A percentile compares a stretch with the other conserved stretches of the same genome.
Evolutionary conservation across 2,329 filamentous ascomycete genomes (phyloP).

Genomic region (Paracamarosporium sp.): DNA sequence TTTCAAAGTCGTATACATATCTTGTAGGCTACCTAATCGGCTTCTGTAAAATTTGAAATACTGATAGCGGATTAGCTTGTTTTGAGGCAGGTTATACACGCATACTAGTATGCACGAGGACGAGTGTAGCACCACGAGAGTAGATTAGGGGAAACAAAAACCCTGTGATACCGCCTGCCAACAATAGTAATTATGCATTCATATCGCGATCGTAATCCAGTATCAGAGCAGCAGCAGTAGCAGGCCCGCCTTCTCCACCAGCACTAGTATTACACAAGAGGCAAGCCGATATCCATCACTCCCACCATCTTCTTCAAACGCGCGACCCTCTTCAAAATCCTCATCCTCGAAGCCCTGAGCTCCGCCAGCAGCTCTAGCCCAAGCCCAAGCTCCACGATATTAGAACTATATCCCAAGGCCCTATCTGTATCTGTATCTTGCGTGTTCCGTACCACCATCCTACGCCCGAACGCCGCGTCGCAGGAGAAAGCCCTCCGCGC

Average conservation of each 20-base stretch:
- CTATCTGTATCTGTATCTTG: no score
- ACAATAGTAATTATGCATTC: not conserved
- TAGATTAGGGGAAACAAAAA: not conserved
- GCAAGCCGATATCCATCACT: no score
- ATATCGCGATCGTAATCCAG: not conserved
- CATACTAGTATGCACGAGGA: no score
- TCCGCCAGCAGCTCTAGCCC: not conserved
- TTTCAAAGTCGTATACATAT: no score
- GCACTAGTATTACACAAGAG: slow-evolving; percentile 5
- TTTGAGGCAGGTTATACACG: not conserved
- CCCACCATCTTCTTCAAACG: not conserved
- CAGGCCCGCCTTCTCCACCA: not conserved
- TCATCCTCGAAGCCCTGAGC: not conserved
- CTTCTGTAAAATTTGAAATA: no score
- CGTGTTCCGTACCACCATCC: no score
- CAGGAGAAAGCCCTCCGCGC: not conserved
- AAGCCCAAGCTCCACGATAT: no score
- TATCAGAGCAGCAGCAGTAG: no score
- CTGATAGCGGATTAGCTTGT: no score
- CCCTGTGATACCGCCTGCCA: not conserved
- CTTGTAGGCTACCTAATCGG: no score
- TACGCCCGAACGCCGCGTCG: slow-evolving; percentile 3
- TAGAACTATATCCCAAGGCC: not conserved
- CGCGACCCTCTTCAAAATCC: not conserved
- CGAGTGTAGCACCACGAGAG: no score